Base-by-base conservation (phyloP, 768 basidiomycete species). In the Russula sp. region DNA sequence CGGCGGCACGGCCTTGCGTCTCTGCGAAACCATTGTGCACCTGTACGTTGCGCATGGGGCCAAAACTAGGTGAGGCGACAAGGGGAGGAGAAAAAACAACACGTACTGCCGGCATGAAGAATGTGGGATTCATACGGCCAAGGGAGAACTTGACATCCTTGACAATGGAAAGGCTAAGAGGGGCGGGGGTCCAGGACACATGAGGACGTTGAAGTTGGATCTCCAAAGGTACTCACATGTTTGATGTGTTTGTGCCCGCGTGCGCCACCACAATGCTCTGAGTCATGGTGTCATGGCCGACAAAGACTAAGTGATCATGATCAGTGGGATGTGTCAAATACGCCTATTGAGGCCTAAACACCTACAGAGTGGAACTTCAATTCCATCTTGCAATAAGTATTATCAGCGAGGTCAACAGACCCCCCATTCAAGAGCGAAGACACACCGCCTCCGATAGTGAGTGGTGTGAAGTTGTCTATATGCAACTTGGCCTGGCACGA, bases 21-120 rank as follows among this genome's bases (percentile, higher is more conserved):
- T 75, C 40, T 48, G 75, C 73, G 73, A 79, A 80, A 1, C 78
- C 79, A 14, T 72, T 67, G 64, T 79, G 77, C 8, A 77, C 76
- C 59, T 74, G 51, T 40, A 78, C 71, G 35, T 59, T n/a, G 45
- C n/a, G n/a, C 70, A 45, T 47, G 75, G 44, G 7, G 14, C 14
- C 40, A 11, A 42, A 42, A 6, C 44, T 6, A 44, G 44, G 16
- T 44, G 18, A 18, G 9, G 18, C 6, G 1, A 8, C 18, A 5
- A 9, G 44, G 18, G 18, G 5, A n/a, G 4, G 18, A 18, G 44
- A 44, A 44, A 44, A 5, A 16, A n/a, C 44, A 6, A 11, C 13
- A 44, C 75, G n/a, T 63, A 22, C 67, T 60, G 6, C 35, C 35
- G 3, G 55, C 70, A 10, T 57, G 65, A 78, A 75, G 42, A 72